Evolutionary conservation across 139 green algal species (phyloP).

Genomic region (Pleodorina starrii): DNA sequence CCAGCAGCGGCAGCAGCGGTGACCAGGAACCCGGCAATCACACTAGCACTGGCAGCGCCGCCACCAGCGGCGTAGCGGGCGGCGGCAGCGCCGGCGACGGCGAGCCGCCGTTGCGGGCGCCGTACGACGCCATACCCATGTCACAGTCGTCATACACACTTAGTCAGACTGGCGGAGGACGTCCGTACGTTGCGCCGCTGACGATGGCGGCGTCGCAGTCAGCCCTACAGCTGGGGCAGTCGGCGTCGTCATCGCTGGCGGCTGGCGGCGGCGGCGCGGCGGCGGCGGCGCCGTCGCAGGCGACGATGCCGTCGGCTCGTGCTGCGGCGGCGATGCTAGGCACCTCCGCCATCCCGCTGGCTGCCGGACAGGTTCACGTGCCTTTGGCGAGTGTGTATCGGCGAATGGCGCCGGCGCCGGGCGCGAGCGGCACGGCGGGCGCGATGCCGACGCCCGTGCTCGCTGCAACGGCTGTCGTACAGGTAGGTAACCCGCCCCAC

Average conservation of each 20-base stretch:
- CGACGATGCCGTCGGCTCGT: background rate
- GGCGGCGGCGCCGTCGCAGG: background rate
- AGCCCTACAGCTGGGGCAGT: background rate
- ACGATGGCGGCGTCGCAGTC: conserved; percentile 30
- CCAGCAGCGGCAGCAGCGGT: background rate
- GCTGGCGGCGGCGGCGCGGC: background rate
- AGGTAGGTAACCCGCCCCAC: no score
- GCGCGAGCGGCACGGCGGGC: background rate
- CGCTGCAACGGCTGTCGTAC: background rate
- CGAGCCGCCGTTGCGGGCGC: background rate
- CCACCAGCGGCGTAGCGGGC: no score
- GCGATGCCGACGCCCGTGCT: conserved; percentile 16
- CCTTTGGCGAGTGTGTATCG: background rate
- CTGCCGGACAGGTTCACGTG: conserved; percentile 18
- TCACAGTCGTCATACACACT: background rate
- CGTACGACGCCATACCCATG: background rate
- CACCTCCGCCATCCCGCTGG: background rate
- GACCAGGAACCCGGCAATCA: no score
- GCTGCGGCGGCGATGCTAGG: background rate
- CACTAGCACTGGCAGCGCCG: no score
- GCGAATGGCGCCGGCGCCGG: background rate
- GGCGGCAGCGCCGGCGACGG: background rate
- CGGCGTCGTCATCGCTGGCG: background rate
- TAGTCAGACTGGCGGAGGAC: no score
- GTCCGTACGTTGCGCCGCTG: background rate